Conservation (phyloP, 202 grass and related monocot species). For the Carex arenaria region DNA sequence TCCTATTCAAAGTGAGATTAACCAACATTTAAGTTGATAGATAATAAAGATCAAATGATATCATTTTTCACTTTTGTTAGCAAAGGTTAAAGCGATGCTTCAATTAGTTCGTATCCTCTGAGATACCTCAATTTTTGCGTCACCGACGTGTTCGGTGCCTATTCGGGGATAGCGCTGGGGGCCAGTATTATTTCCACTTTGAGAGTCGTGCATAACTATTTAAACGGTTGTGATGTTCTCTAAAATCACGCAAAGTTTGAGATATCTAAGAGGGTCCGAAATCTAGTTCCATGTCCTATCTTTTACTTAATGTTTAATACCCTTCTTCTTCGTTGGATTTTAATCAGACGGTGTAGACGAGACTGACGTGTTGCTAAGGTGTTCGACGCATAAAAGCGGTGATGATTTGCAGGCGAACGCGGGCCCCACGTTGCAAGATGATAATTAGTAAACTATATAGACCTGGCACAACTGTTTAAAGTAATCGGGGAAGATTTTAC, state of each 20-base stretch:
- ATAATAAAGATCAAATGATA: conserved; percentile 1
- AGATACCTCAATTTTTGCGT: too few relatives aligned
- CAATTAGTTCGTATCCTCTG: too few relatives aligned
- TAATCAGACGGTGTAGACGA: not conserved
- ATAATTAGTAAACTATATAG: too few relatives aligned
- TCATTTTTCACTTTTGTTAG: not conserved
- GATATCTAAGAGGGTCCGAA: too few relatives aligned
- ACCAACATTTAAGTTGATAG: not conserved
- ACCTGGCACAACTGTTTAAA: not conserved
- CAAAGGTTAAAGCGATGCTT: conserved; percentile 13
- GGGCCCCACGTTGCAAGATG: not conserved
- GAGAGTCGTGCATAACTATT: too few relatives aligned
- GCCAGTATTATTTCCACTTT: too few relatives aligned
- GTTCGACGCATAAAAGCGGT: not conserved
- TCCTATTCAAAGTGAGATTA: conserved; percentile 1
- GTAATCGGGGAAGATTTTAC: not conserved
- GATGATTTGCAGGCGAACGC: not conserved
- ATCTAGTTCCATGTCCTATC: not conserved
- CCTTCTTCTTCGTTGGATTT: not conserved
- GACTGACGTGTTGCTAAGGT: not conserved
- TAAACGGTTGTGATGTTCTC: too few relatives aligned
- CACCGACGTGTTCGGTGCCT: too few relatives aligned
- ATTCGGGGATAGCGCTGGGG: too few relatives aligned
- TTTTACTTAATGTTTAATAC: not conserved
- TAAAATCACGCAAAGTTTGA: too few relatives aligned